Conservation (phyloP, 176 grass and related monocot species). For the Musa schizocarpa region DNA sequence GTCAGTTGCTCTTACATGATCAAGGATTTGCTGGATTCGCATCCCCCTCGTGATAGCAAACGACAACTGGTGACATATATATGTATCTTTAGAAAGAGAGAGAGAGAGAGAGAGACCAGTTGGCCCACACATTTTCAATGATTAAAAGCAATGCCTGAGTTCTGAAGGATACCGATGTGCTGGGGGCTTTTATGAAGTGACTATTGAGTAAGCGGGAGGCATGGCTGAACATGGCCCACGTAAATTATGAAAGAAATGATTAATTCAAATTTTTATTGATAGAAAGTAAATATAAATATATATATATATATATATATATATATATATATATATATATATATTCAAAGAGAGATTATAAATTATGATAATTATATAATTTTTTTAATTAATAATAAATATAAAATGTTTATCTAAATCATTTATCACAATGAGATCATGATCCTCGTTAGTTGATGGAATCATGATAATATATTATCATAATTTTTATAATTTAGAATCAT, state of each 20-base stretch:
- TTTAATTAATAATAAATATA: too few relatives aligned
- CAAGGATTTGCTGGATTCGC: too few relatives aligned
- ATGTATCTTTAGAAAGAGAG: not conserved
- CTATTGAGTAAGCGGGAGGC: not conserved
- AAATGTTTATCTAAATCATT: too few relatives aligned
- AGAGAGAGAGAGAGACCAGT: not conserved
- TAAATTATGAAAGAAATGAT: not conserved
- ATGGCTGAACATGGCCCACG: not conserved
- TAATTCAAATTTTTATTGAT: not conserved
- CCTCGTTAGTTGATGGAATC: too few relatives aligned
- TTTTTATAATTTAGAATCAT: too few relatives aligned
- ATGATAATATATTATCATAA: too few relatives aligned
- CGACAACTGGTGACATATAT: not conserved
- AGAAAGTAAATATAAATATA: not conserved
- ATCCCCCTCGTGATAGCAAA: too few relatives aligned
- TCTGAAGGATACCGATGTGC: not conserved
- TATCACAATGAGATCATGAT: too few relatives aligned
- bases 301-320: not conserved
- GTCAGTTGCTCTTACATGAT: too few relatives aligned
- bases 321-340: too few relatives aligned
- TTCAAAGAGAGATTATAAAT: not conserved
- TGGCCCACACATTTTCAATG: not conserved
- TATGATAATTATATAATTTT: not conserved
- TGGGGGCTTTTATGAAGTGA: not conserved
- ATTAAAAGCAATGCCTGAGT: not conserved